Conservation (phyloP, 345 rosid species). For the Reutealis trisperma region DNA sequence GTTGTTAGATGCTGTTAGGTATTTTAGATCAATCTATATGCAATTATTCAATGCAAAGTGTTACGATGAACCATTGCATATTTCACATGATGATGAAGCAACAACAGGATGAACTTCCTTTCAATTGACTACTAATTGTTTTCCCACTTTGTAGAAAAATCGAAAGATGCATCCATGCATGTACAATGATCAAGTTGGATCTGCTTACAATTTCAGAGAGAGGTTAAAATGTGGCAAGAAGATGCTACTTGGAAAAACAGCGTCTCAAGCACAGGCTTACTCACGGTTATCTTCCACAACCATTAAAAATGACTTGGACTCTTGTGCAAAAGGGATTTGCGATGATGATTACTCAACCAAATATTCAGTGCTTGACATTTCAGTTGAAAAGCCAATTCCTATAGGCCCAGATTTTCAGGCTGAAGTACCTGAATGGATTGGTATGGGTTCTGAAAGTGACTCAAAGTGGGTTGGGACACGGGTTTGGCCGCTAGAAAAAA, state of each 20-base stretch:
- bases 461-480: slow-evolving; percentile 74
- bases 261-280: slow-evolving; percentile 25
- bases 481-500: slow-evolving; percentile 65
- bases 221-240: slow-evolving; percentile 44
- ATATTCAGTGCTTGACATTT: slow-evolving; percentile 38
- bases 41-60: too few relatives aligned
- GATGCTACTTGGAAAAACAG: slow-evolving; percentile 17
- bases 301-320: slow-evolving; percentile 28
- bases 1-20: too few relatives aligned
- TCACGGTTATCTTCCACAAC: slow-evolving; percentile 32
- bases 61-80: background rate
- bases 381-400: slow-evolving; percentile 38
- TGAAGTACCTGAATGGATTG: slow-evolving; percentile 69
- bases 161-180: slow-evolving; percentile 77
- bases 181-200: slow-evolving; percentile 67
- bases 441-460: slow-evolving; percentile 49
- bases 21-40: too few relatives aligned
- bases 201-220: slow-evolving; percentile 73
- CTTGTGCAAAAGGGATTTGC: slow-evolving; percentile 10
- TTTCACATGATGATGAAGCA: background rate
- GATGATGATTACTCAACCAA: slow-evolving; percentile 30
- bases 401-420: slow-evolving; percentile 74
- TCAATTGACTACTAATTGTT: slow-evolving; percentile 4
- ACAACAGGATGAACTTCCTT: background rate
- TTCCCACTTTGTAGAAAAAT: slow-evolving; percentile 48